Base-by-base conservation (phyloP, 106 monocot genomes). In the Acorus calamus region DNA sequence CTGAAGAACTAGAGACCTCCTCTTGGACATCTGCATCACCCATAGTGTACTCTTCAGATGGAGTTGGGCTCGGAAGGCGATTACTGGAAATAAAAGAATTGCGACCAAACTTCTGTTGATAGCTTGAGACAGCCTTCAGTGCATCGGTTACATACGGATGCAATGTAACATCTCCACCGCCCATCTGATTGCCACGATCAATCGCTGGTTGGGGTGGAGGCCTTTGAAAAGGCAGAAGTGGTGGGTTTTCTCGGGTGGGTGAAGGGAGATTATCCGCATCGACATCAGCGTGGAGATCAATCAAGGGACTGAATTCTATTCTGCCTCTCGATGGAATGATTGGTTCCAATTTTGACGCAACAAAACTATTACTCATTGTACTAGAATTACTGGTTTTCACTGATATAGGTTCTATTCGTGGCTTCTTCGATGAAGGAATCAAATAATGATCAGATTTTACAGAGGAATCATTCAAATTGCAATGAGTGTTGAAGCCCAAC, bases 261-360 rank as follows among this genome's bases (percentile, higher is more conserved):
- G 98, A 98, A 56, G 98, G 98, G 41, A 92, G 74, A 71, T 85
- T 98, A 49, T 73, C 80, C 75, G 88, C 92, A 66, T 92, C 98
- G 63, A 85, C 83, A 69, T 85, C 85, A 53, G 80, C 85, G 75
- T 92, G 92, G 49, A 85, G 83, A 75, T 98, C 88, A 61, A 98
- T 53, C 65, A 85, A 68, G 43, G 86, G 82, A 57, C 83, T 76
- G 67, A 83, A 78, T 8, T 84, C 73, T 6, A 59, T 54, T 61
- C 63, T 77, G 46, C 46, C 71, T 66, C 67, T 84, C 6, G 69
- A 51, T 2, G 55, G 11, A 7, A 42, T 53, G 10, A 76, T 64
- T 50, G 60, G 44, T 62, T 86, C 85, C 42, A 83, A 68, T 56
- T 70, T 81, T 14, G 76, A 59, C 11, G 76, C 44, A 62, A 42